These are phyloP conservation scores for Zasmidium angulare DNA, from an alignment of 2,329 filamentous ascomycete genomes.

Conservation along the genomic window DNA sequence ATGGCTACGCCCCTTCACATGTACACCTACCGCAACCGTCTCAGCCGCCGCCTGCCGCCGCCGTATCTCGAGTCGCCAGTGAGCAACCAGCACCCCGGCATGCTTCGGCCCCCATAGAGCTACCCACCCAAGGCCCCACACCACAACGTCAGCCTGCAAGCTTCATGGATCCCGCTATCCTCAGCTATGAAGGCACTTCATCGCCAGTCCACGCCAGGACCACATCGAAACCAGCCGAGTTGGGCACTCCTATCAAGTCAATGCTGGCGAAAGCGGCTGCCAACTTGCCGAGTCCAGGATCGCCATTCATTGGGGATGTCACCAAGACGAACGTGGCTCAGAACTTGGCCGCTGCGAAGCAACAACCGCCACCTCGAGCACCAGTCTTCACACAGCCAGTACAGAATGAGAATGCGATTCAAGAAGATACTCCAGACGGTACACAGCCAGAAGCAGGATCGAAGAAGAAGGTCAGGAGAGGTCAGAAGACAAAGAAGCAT, in stretches of 20 bases:
- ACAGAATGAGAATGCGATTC: constrained; percentile 4
- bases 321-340: constrained; percentile 26
- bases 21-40: constrained; percentile 1
- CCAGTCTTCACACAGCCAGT: constrained; percentile 7
- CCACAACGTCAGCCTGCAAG: constrained; percentile 39
- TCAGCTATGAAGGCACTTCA: constrained; percentile 58
- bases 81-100: constrained; percentile 9
- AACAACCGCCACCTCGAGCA: constrained; percentile 3
- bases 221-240: constrained; percentile 23
- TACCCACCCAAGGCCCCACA: constrained; percentile 19
- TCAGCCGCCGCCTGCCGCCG: constrained; percentile 7
- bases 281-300: constrained; percentile 37
- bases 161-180: constrained; percentile 80
- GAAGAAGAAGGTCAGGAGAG: constrained; percentile 48
- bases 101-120: constrained; percentile 19
- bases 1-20: constrained; percentile 2
- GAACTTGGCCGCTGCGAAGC: constrained; percentile 21
- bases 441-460: constrained; percentile 34
- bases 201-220: constrained; percentile 30
- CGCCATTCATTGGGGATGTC: constrained; percentile 39
- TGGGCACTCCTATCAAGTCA: constrained; percentile 46
- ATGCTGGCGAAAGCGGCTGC: constrained; percentile 36
- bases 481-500: constrained; percentile 42
- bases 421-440: constrained; percentile 6
- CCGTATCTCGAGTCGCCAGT: constrained; percentile 8